Percentiles rank a stretch among this genome's conserved stretches.
phyloP scores from a whole-genome alignment of 2,329 filamentous ascomycete genomes.

The Hypoxylon sp. region DNA sequence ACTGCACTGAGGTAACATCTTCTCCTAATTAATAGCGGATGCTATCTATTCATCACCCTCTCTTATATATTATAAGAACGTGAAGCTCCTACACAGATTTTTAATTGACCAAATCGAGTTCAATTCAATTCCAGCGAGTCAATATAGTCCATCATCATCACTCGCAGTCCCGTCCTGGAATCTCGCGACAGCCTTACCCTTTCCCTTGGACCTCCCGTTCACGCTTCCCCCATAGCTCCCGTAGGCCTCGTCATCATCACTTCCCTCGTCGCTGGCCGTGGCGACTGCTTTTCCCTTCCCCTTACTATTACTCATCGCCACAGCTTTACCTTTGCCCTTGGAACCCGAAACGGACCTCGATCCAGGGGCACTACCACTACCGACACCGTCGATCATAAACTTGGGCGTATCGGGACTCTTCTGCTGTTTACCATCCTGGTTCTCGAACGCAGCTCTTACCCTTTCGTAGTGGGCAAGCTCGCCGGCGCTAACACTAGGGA shows the following conservation, averaged over 20 bases:
- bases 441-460: constrained; percentile 86
- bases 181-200: constrained; percentile 66
- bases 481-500: constrained; percentile 93
- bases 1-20: background rate
- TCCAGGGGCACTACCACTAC: background rate
- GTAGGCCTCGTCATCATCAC: constrained; percentile 49
- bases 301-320: constrained; percentile 50
- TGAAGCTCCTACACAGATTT: background rate
- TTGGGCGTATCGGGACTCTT: constrained; percentile 42
- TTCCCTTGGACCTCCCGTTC: constrained; percentile 60
- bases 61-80: constrained; percentile 3
- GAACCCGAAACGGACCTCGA: constrained; percentile 33
- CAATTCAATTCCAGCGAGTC: constrained; percentile 36
- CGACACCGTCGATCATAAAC: constrained; percentile 21
- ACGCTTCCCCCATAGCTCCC: constrained; percentile 49
- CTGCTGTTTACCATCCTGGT: constrained; percentile 58
- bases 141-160: constrained; percentile 71
- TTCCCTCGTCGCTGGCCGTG: constrained; percentile 52
- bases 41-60: constrained; percentile 12
- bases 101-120: constrained; percentile 1
- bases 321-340: constrained; percentile 55
- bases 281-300: constrained; percentile 56
- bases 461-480: constrained; percentile 92
- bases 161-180: constrained; percentile 68
- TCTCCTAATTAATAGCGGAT: constrained; percentile 20